Evolutionary conservation across 1,284 basidiomycete species (phyloP).

Genomic region (Microbotryum intermedium): DNA sequence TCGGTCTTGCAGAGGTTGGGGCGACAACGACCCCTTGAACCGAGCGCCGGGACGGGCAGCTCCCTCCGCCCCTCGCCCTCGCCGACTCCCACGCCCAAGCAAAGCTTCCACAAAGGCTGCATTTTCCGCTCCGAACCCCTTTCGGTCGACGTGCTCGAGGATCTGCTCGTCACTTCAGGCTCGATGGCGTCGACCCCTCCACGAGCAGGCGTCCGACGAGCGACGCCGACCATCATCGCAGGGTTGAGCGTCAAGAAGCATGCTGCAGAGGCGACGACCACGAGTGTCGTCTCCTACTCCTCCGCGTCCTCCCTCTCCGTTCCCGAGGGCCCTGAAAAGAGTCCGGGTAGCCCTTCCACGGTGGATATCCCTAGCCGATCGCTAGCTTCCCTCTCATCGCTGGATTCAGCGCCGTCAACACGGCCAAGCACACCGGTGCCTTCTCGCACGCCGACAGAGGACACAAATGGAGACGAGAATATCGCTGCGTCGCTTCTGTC

Average conservation of each 20-base stretch:
- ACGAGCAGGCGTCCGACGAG: neutral
- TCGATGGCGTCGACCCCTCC: neutral
- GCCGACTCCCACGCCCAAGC: constrained; percentile 2
- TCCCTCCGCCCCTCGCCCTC: neutral
- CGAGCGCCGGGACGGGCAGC: neutral
- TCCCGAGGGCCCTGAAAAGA: neutral
- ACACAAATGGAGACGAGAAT: too few species aligned
- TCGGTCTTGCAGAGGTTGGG: constrained; percentile 5
- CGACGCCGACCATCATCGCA: constrained; percentile 12
- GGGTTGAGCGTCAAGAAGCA: neutral
- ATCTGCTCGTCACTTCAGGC: constrained; percentile 11
- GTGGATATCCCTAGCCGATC: too few species aligned
- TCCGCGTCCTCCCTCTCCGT: neutral
- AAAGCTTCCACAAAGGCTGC: neutral
- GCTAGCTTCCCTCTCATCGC: too few species aligned
- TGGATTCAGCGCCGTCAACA: too few species aligned
- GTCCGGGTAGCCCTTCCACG: neutral
- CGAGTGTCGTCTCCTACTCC: neutral
- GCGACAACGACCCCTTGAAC: neutral
- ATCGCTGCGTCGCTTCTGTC: too few species aligned
- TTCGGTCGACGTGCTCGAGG: constrained; percentile 6
- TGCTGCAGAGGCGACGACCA: neutral
- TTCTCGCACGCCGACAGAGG: too few species aligned
- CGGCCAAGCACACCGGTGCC: too few species aligned
- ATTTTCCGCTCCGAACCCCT: neutral